Evolutionary conservation across 2,329 filamentous ascomycete genomes (phyloP).

Genomic region (Xylariaceae sp.): DNA sequence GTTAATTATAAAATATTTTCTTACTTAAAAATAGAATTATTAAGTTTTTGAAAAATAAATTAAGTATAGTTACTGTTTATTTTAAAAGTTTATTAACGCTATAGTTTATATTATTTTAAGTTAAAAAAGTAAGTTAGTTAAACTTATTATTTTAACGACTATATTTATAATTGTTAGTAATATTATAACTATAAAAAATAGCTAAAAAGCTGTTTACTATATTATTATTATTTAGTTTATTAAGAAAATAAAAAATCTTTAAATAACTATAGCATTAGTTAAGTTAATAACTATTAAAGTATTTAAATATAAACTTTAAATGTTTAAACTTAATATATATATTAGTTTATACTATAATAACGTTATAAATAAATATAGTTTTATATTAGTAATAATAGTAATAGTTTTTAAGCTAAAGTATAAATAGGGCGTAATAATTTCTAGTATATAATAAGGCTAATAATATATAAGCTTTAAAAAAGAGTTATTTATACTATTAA

Average conservation of each 20-base stretch:
- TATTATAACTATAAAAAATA: background rate
- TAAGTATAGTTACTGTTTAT: background rate
- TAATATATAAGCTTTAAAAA: slow-evolving; percentile 2
- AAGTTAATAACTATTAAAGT: background rate
- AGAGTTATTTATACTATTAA: background rate
- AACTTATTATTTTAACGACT: background rate
- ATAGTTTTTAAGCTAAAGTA: slow-evolving; percentile 3
- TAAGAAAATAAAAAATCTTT: slow-evolving; percentile 8
- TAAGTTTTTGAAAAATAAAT: background rate
- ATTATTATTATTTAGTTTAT: background rate
- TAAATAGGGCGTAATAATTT: background rate
- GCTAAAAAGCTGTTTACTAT: background rate
- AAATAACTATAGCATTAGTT: background rate
- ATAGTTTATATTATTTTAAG: background rate
- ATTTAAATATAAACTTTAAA: slow-evolving; percentile 9
- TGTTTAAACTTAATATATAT: slow-evolving; percentile 6
- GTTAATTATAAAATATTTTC: background rate
- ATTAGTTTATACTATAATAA: slow-evolving; percentile 3
- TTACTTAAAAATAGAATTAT: background rate
- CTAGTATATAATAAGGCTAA: background rate
- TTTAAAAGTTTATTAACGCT: slow-evolving; percentile 2
- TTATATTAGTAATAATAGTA: background rate
- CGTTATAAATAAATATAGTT: slow-evolving; percentile 4
- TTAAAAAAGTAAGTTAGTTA: background rate
- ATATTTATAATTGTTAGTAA: slow-evolving; percentile 2